Evolutionary conservation across 345 rosid species (phyloP).

Genomic region (Hypericum perforatum): DNA sequence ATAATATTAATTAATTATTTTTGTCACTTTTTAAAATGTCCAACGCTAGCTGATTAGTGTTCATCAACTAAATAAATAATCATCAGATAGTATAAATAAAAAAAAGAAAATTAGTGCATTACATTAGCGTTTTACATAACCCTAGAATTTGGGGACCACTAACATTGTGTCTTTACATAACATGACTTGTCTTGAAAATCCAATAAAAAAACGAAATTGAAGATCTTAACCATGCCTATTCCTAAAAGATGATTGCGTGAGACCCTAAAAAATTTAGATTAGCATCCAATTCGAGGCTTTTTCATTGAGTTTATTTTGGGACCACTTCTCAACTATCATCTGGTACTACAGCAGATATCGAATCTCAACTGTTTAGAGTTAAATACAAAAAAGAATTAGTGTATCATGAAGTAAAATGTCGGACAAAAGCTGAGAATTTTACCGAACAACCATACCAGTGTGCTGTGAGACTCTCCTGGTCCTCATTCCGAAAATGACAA

Average conservation of each 20-base stretch:
- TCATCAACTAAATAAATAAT: too few relatives aligned
- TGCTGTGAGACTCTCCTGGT: constrained; percentile 5
- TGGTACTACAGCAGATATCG: too few relatives aligned
- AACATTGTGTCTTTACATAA: constrained; percentile 38
- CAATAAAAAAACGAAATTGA: too few relatives aligned
- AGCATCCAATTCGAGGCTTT: constrained; percentile 22
- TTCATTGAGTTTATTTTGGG: constrained; percentile 26
- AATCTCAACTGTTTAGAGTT: constrained; percentile 9
- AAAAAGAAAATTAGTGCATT: too few relatives aligned
- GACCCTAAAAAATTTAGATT: constrained; percentile 12
- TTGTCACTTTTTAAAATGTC: too few relatives aligned
- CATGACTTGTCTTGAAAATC: constrained; percentile 44
- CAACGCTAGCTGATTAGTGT: too few relatives aligned
- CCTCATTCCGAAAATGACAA: too few relatives aligned
- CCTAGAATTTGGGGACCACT: constrained; percentile 64
- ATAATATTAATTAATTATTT: too few relatives aligned
- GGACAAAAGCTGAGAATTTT: constrained; percentile 32
- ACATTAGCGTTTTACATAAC: constrained; percentile 36
- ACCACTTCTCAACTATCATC: constrained; percentile 65
- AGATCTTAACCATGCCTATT: constrained; percentile 50
- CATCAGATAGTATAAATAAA: too few relatives aligned
- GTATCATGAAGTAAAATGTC: constrained; percentile 8
- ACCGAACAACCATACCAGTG: constrained; percentile 18
- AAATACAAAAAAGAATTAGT: constrained; percentile 6
- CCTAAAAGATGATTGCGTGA: too few relatives aligned